phyloP scores from a whole-genome alignment of 176 grass and related monocot species.

The Luzula sylvatica region DNA sequence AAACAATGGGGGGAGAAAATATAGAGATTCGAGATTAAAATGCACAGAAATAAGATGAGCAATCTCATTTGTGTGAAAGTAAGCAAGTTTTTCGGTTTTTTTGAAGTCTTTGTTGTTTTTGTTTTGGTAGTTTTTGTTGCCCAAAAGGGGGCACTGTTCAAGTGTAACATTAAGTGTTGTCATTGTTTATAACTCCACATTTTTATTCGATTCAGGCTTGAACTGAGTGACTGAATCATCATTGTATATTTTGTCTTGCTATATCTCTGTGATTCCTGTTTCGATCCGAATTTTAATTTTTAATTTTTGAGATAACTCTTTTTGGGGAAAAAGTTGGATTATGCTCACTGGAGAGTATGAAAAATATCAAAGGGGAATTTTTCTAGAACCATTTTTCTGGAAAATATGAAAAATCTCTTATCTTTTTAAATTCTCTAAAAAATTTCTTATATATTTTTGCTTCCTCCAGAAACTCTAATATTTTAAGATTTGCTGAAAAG shows the following conservation, averaged over 20 bases:
- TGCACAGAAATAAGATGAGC: constrained; percentile 9
- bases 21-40: constrained; percentile 11
- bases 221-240: not conserved
- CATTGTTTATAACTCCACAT: constrained; percentile 21
- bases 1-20: not conserved
- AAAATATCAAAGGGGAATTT: too few relatives aligned
- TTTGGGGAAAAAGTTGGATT: too few relatives aligned
- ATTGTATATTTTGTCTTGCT: constrained; percentile 6
- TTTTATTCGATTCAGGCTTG: constrained; percentile 14
- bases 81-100: not conserved
- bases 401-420: too few relatives aligned
- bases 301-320: not conserved
- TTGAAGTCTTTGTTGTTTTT: constrained; percentile 4
- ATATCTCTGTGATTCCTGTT: constrained; percentile 1
- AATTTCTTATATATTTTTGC: too few relatives aligned
- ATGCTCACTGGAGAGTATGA: too few relatives aligned
- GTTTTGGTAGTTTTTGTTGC: not conserved
- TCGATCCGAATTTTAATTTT: not conserved
- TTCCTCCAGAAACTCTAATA: too few relatives aligned
- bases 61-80: constrained; percentile 1
- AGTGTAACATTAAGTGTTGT: constrained; percentile 10
- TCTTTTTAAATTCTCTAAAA: too few relatives aligned
- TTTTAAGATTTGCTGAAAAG: too few relatives aligned
- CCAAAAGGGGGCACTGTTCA: constrained; percentile 22
- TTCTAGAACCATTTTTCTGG: too few relatives aligned